Evolutionary conservation across 2,329 filamentous ascomycete genomes (phyloP).

Genomic region (Trichoderma arundinaceum): DNA sequence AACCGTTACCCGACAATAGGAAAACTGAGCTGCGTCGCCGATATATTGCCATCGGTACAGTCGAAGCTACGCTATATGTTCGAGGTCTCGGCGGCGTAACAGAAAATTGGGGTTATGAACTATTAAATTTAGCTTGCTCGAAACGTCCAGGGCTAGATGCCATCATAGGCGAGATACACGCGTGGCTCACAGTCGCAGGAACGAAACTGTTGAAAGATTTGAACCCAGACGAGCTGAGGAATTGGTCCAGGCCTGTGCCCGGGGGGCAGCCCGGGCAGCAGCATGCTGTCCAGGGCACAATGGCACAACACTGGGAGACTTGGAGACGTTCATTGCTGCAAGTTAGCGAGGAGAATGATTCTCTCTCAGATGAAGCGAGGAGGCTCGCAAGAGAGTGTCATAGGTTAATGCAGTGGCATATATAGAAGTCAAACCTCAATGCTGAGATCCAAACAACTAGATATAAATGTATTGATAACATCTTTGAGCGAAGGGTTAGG

Average conservation of each 20-base stretch:
- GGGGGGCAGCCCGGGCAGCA: constrained; percentile 16
- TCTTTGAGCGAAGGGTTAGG: too few relatives aligned
- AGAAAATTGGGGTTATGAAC: constrained; percentile 15
- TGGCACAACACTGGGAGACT: constrained; percentile 19
- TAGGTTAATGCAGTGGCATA: constrained; percentile 5
- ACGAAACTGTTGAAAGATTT: constrained; percentile 1
- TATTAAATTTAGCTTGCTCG: not conserved
- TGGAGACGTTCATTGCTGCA: constrained; percentile 14
- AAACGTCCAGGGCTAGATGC: constrained; percentile 6
- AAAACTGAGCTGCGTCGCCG: not conserved
- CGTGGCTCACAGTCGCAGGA: constrained; percentile 7
- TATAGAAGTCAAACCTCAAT: not conserved
- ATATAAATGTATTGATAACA: not conserved
- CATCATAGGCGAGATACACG: constrained; percentile 20
- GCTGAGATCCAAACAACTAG: not conserved
- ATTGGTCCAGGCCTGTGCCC: constrained; percentile 8
- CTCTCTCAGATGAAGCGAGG: not conserved
- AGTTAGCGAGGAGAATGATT: constrained; percentile 4
- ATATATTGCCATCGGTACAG: not conserved
- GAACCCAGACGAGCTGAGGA: not conserved
- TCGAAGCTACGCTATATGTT: constrained; percentile 16
- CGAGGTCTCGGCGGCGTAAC: constrained; percentile 11
- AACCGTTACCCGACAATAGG: not conserved
- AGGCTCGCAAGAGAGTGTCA: constrained; percentile 1
- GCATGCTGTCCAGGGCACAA: constrained; percentile 8